Conservation (phyloP, 2,329 filamentous ascomycete genomes). For the Penicillium sp. region DNA sequence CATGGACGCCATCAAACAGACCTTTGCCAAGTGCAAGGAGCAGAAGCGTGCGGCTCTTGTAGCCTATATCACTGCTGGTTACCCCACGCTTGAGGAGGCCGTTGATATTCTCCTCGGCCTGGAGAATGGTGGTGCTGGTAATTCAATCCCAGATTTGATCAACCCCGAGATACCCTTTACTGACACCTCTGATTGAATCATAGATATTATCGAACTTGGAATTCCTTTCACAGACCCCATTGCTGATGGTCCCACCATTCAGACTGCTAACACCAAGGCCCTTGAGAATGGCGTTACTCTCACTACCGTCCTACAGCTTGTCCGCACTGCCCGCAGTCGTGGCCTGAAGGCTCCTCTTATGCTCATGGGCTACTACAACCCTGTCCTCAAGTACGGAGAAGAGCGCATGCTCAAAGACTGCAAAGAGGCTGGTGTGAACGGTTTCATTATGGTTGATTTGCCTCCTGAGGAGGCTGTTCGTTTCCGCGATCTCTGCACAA, state of each 20-base stretch:
- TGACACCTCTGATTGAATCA: slow-evolving; percentile 14
- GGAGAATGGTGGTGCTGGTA: slow-evolving; percentile 89
- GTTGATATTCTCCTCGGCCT: slow-evolving; percentile 81
- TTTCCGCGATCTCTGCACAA: slow-evolving; percentile 49
- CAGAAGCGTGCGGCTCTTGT: slow-evolving; percentile 75
- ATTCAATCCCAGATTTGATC: slow-evolving; percentile 23
- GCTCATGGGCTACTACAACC: slow-evolving; percentile 99
- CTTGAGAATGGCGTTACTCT: slow-evolving; percentile 87
- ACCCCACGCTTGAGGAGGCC: slow-evolving; percentile 76
- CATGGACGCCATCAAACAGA: slow-evolving; percentile 56
- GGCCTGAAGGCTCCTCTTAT: slow-evolving; percentile 81
- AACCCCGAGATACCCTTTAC: slow-evolving; percentile 1
- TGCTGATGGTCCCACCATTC: slow-evolving; percentile 94
- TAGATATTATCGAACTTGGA: slow-evolving; percentile 92
- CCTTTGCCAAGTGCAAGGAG: slow-evolving; percentile 58
- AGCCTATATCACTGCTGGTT: slow-evolving; percentile 95
- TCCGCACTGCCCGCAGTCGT: slow-evolving; percentile 72
- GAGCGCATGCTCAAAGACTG: slow-evolving; percentile 83
- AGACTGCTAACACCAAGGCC: slow-evolving; percentile 88
- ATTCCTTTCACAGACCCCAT: slow-evolving; percentile 98
- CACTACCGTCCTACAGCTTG: slow-evolving; percentile 74
- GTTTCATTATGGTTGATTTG: slow-evolving; percentile 94
- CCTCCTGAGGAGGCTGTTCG: slow-evolving; percentile 93
- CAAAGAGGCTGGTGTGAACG: slow-evolving; percentile 81
- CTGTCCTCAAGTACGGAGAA: slow-evolving; percentile 89